Evolutionary conservation across 163 green algal species (phyloP), one percentile per base, ranked within the genome.

Genomic region (Prototheca wickerhamii): DNA sequence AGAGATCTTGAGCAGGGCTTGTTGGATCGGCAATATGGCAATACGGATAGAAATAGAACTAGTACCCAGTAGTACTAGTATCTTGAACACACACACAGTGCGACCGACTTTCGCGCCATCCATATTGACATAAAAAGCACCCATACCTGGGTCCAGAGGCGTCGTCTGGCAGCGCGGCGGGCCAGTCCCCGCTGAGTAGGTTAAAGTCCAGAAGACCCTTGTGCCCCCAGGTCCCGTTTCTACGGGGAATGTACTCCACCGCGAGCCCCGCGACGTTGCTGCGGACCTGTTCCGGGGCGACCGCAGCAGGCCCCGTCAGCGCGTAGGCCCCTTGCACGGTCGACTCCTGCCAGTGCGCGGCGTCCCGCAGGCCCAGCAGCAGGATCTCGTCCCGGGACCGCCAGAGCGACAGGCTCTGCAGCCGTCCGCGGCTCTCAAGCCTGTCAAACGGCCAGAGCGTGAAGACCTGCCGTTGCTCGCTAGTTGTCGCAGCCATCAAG

Each of bases 151-250:
- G n/a, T n/a, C n/a, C n/a, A n/a, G n/a, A n/a, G n/a, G n/a, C n/a
- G n/a, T n/a, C 6, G 0, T 5, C 28, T 0, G 69, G 69, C 54
- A 76, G 62, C 20, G 69, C 63, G n/a, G 72, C 53, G 0, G 69
- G 69, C 56, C 56, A 76, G 62, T 76, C 69, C 8, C 69, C 37
- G 4, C 33, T 31, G 4, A 69, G 56, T 43, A 63, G 6, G 31
- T 76, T 76, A 50, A 76, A 76, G 32, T 76, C 69, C 56, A 76
- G 69, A 33, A 65, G 18, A 26, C 57, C 62, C 37, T 76, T 52
- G 63, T 65, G 46, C 0, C 40, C 64, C 64, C 64, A 70, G 37
- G 46, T 35, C 34, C 64, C 56, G 59, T 46, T 28, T 25, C 5
- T 55, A 28, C 5, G 10, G 23, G 17, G 15, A 2, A 76, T 31